Evolutionary conservation across 2,329 filamentous ascomycete species (phyloP).

Genomic region (Fusarium irregulare): DNA sequence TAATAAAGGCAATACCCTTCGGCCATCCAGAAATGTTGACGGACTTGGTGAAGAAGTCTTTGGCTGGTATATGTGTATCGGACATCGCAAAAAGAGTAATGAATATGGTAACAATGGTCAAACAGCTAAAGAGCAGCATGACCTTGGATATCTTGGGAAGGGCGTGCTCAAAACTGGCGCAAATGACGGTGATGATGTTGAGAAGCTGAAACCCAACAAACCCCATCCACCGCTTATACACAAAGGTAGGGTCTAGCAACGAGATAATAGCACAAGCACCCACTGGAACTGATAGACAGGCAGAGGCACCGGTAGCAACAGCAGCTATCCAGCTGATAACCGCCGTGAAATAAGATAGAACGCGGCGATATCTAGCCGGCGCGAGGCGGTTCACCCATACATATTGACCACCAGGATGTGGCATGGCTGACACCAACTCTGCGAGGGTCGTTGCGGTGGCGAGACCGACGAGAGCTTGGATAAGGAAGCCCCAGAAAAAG

Average conservation of each 20-base stretch:
- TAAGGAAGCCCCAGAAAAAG: conserved; percentile 9
- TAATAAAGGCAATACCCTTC: conserved; percentile 6
- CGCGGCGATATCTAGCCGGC: background rate
- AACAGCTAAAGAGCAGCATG: conserved; percentile 2
- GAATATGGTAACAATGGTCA: conserved; percentile 3
- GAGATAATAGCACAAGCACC: conserved; percentile 7
- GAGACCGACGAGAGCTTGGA: background rate
- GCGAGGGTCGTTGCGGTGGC: conserved; percentile 5
- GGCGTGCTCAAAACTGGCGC: conserved; percentile 2
- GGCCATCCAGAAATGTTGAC: conserved; percentile 12
- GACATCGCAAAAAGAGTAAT: conserved; percentile 6
- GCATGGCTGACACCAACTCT: conserved; percentile 4
- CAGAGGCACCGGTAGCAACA: conserved; percentile 1
- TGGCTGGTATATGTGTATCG: background rate
- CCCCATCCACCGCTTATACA: conserved; percentile 5
- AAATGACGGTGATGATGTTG: background rate
- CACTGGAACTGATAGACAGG: background rate
- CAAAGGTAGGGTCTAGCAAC: background rate
- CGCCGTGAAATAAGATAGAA: background rate
- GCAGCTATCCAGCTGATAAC: conserved; percentile 3
- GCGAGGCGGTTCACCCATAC: conserved; percentile 5
- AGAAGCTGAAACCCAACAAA: conserved; percentile 9
- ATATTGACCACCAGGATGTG: conserved; percentile 9
- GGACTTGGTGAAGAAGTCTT: background rate
- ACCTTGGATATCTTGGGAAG: background rate